Base-by-base conservation (phyloP, 495 filamentous ascomycete species). In the Wilcoxina mikolae region DNA sequence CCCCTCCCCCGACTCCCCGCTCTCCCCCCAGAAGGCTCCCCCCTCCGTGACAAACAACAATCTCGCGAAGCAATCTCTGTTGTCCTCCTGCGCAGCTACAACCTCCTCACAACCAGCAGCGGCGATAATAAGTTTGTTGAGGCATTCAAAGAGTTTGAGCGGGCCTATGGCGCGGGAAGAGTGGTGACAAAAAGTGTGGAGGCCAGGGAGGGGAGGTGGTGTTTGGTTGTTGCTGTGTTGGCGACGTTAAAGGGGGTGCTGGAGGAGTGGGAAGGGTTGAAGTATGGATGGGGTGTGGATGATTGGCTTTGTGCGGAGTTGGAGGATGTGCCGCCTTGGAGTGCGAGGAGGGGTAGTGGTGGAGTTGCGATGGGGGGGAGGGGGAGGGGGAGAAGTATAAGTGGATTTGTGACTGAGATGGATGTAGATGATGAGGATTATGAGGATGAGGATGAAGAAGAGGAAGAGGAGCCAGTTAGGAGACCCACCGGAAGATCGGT, bases 301-400 rank as follows among this genome's bases (percentile, higher is more conserved):
- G 35, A 52, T 27, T 52, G 49, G 49, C 49, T 52, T 22, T 52
- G 49, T 41, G 49, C 49, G 1, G 49, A 52, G 28, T 31, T 52
- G 1, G 5, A 15, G 17, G 49, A 31, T 26, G 22, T 39, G 2
- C 46, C 45, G 7, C 46, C 46, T 4, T 49, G 46, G 46, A 27
- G 9, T 27, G 22, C 22, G 1, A 27, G 46, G 46, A 27, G 46
- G 9, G 43, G n/a, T 24, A 49, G 46, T 49, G 46, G 7, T 4
- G 39, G n/a, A n/a, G n/a, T n/a, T n/a, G n/a, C n/a, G n/a, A n/a
- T n/a, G n/a, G n/a, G n/a, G n/a, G n/a, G n/a, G n/a, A n/a, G n/a
- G n/a, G n/a, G n/a, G n/a, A n/a, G n/a, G n/a, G n/a, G n/a, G n/a
- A n/a, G n/a, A n/a, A n/a, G n/a, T n/a, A n/a, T n/a, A n/a, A n/a